Evolutionary conservation across 495 filamentous ascomycete genomes (phyloP).

Genomic region (Daldinia grandis): DNA sequence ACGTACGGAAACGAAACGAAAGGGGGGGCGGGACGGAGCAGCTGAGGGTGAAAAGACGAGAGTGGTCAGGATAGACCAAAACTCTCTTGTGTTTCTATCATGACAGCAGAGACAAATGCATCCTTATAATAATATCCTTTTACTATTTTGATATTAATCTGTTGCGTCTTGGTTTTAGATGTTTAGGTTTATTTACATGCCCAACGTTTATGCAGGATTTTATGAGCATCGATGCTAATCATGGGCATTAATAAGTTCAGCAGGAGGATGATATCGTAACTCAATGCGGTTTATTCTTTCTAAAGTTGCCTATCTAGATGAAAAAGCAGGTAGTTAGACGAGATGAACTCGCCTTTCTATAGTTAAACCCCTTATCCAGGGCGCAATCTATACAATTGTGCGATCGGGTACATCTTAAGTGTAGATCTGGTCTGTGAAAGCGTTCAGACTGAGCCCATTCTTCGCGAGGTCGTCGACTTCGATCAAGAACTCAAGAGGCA

Average conservation of each 20-base stretch:
- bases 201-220: background rate
- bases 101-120: slow-evolving; percentile 35
- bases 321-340: background rate
- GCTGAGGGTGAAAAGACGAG: slow-evolving; percentile 19
- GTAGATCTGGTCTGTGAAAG: slow-evolving; percentile 83
- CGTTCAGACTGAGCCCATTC: slow-evolving; percentile 81
- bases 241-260: background rate
- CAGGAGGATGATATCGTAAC: background rate
- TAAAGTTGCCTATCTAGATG: background rate
- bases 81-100: slow-evolving; percentile 22
- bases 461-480: slow-evolving; percentile 86
- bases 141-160: slow-evolving; percentile 24
- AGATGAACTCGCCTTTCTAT: background rate
- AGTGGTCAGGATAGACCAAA: slow-evolving; percentile 26
- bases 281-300: background rate
- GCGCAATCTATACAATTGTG: background rate
- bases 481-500: slow-evolving; percentile 89
- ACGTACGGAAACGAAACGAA: slow-evolving; percentile 30
- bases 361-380: background rate
- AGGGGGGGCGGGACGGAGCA: background rate
- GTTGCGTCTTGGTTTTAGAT: background rate
- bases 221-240: background rate
- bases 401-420: slow-evolving; percentile 53
- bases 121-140: slow-evolving; percentile 42
- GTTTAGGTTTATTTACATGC: background rate